phyloP scores from a whole-genome alignment of 139 green algal species.

The Microglena sp. region DNA sequence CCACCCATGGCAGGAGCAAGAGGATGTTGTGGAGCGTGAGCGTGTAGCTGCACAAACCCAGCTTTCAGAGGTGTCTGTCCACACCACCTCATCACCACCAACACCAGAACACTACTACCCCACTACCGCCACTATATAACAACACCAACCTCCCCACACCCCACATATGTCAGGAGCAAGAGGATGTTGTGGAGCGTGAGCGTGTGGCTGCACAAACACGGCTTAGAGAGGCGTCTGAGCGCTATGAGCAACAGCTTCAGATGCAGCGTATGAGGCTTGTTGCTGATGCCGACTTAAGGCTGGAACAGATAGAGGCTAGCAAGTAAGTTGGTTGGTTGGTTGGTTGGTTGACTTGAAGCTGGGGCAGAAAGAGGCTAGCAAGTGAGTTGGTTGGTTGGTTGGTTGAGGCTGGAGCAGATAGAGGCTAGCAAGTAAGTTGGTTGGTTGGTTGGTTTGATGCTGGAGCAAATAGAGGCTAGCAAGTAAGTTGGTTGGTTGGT shows the following conservation, averaged over 20 bases:
- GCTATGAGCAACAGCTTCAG: conserved; percentile 23
- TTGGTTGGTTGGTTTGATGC: no score
- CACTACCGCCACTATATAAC: no score
- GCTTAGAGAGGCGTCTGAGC: conserved; percentile 38
- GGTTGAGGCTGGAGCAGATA: no score
- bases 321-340: conserved; percentile 18
- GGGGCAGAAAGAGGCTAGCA: no score
- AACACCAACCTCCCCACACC: no score
- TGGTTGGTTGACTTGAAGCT: no score
- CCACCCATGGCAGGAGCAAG: conserved; percentile 33
- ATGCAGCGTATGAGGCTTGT: conserved; percentile 40
- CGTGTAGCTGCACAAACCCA: conserved; percentile 8
- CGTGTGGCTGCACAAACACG: conserved; percentile 11
- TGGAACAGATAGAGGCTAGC: conserved; percentile 31
- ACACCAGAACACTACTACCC: no score
- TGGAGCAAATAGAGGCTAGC: no score
- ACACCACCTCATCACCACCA: no score
- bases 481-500: no score
- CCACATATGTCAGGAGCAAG: conserved; percentile 28
- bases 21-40: conserved; percentile 43
- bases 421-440: no score
- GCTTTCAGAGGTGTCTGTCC: conserved; percentile 32
- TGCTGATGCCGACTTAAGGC: conserved; percentile 27
- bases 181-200: conserved; percentile 46
- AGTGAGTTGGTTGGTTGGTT: no score